These are phyloP conservation scores for Asterophora lycoperdoides DNA, from an alignment of 768 basidiomycete species.

Conservation along the genomic window DNA sequence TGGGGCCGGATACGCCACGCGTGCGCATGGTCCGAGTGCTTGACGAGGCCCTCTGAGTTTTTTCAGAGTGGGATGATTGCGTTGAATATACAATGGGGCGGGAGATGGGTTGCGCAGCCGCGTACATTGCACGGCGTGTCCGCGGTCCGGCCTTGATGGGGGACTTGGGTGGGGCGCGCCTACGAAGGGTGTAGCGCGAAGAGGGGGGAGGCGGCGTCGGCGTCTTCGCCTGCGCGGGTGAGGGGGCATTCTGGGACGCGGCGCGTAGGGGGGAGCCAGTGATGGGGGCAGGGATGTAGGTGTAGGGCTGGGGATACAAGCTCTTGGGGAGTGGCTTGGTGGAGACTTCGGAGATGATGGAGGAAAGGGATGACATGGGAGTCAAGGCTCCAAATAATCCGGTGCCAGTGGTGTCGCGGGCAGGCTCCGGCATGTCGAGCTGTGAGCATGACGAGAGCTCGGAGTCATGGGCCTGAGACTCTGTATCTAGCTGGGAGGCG, in stretches of 20 bases:
- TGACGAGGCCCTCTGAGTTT: constrained; percentile 10
- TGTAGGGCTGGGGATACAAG: constrained; percentile 5
- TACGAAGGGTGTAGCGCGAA: constrained; percentile 32
- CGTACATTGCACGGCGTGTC: constrained; percentile 9
- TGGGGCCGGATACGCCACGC: no score
- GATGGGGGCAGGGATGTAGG: neutral
- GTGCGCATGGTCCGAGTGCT: constrained; percentile 18
- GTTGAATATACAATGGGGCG: constrained; percentile 12
- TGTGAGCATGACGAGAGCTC: constrained; percentile 35
- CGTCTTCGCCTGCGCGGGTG: no score
- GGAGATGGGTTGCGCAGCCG: constrained; percentile 6
- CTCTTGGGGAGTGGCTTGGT: constrained; percentile 2
- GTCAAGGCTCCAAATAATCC: constrained; percentile 12
- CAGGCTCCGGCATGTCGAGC: constrained; percentile 26
- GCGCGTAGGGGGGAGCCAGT: constrained; percentile 5
- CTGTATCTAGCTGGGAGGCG: constrained; percentile 33
- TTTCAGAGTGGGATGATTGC: constrained; percentile 23
- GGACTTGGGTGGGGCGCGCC: constrained; percentile 22
- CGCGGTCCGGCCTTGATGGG: constrained; percentile 17
- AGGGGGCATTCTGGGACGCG: constrained; percentile 7
- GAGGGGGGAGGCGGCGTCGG: constrained; percentile 10
- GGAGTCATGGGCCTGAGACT: constrained; percentile 23
- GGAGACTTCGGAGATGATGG: constrained; percentile 15
- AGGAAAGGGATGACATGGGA: constrained; percentile 18
- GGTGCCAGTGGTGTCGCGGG: constrained; percentile 8